Evolutionary conservation across 768 basidiomycete species (phyloP), one percentile per base, ranked within the genome.

Genomic region (Pleurotus salmoneostramineus): DNA sequence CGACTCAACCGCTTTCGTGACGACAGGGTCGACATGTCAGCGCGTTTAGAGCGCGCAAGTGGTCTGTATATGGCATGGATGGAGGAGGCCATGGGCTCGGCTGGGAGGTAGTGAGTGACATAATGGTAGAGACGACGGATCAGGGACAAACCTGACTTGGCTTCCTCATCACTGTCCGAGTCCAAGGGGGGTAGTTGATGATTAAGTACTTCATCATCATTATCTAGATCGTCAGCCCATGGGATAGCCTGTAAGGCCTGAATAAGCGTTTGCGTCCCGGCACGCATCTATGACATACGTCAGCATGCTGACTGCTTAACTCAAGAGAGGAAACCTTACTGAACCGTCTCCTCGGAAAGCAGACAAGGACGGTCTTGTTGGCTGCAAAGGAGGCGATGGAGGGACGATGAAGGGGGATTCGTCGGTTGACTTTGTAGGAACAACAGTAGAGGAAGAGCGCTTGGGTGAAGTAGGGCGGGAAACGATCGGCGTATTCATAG

Each of bases 11-110:
- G 56, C 34, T 59, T 61, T 51, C 66, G 65, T 40, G 64, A 65
- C 37, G 56, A 47, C 59, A 33, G 61, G 51, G 48, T 32, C 57
- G 69, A 68, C 47, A 67, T 66, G 55, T 68, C 75, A 12, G 69
- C 62, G 31, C 82, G 78, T 56, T 81, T 82, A 5, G 82, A 85
- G 32, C 87, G 85, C 5, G 89, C 89, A 32, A 92, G 70, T 17
- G 92, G 92, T 17, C 91, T 84, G 67, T 94, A 84, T 51, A 95
- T 93, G 40, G 93, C 83, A 66, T 94, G 93, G 44, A 94, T 93
- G 8, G 93, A 94, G 27, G 93, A 94, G 1, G 93, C 84, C 56
- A 93, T 71, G 40, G 75, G 79, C 54, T 67, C 74, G 59, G 66
- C 79, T 83, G 50, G 27, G n/a, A 50, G 36, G 35, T 51, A 52